Evolutionary conservation across 805 yeast species (phyloP).

Genomic region (Scheffersomyces amazonensis): DNA sequence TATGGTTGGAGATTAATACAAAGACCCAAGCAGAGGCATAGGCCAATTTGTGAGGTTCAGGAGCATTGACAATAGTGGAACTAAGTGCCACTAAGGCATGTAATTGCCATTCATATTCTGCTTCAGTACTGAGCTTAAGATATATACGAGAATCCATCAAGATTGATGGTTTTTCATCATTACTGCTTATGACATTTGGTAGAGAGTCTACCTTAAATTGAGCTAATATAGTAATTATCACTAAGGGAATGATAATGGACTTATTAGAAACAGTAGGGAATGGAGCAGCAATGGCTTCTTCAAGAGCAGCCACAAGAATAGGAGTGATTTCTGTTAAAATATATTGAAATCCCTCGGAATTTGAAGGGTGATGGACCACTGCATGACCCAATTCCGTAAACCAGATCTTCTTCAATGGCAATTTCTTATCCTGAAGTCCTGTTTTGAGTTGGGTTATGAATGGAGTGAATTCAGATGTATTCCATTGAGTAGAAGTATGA

Average conservation of each 20-base stretch:
- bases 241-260: conserved; percentile 54
- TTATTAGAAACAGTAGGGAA: conserved; percentile 50
- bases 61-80: conserved; percentile 7
- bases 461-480: background rate
- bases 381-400: conserved; percentile 44
- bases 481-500: conserved; percentile 6
- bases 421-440: conserved; percentile 68
- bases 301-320: conserved; percentile 22
- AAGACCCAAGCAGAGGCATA: conserved; percentile 53
- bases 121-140: conserved; percentile 43
- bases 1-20: conserved; percentile 39
- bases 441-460: conserved; percentile 32
- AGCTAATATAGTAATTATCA: conserved; percentile 27
- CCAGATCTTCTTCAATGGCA: conserved; percentile 68
- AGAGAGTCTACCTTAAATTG: conserved; percentile 9
- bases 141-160: conserved; percentile 46
- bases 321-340: conserved; percentile 15
- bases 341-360: conserved; percentile 10
- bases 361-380: conserved; percentile 11
- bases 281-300: conserved; percentile 51
- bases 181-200: conserved; percentile 18
- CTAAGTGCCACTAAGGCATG: conserved; percentile 35
- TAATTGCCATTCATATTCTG: conserved; percentile 53
- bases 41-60: conserved; percentile 12
- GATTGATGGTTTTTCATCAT: conserved; percentile 46